Conservation (phyloP, 2,329 filamentous ascomycete species). For the Fusarium subtropicale region DNA sequence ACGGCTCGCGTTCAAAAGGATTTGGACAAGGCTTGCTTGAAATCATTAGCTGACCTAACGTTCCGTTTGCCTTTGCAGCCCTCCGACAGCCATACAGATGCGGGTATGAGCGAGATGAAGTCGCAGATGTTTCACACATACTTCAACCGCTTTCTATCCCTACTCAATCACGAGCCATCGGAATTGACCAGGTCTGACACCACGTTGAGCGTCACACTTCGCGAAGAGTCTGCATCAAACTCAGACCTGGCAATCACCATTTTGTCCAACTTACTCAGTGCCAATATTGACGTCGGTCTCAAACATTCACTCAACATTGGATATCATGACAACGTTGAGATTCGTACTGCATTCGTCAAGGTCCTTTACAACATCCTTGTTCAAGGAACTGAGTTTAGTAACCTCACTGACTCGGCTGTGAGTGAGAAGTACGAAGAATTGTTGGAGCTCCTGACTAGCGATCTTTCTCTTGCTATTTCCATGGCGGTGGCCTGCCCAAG, state of each 20-base stretch:
- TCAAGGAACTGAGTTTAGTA: slow-evolving; percentile 78
- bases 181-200: slow-evolving; percentile 53
- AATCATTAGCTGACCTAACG: slow-evolving; percentile 73
- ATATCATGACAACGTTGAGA: slow-evolving; percentile 77
- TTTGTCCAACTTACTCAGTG: slow-evolving; percentile 75
- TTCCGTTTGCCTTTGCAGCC: slow-evolving; percentile 75
- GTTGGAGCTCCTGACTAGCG: slow-evolving; percentile 71
- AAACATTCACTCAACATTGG: slow-evolving; percentile 78
- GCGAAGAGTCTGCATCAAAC: slow-evolving; percentile 66
- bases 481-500: slow-evolving; percentile 75
- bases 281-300: slow-evolving; percentile 77
- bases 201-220: slow-evolving; percentile 51
- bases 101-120: slow-evolving; percentile 74
- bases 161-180: slow-evolving; percentile 69
- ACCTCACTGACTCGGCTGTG: slow-evolving; percentile 73
- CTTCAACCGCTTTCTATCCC: slow-evolving; percentile 75
- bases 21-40: slow-evolving; percentile 73
- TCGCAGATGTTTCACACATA: slow-evolving; percentile 79
- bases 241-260: slow-evolving; percentile 75
- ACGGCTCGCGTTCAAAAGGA: slow-evolving; percentile 69
- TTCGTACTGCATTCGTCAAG: slow-evolving; percentile 76
- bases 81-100: slow-evolving; percentile 73
- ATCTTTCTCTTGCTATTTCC: slow-evolving; percentile 71
- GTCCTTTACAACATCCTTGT: slow-evolving; percentile 77
- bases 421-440: slow-evolving; percentile 76